A percentile compares a stretch with the other conserved stretches of the same genome.
Evolutionary conservation across 2,329 filamentous ascomycete genomes (phyloP).

Genomic region (Nakataea oryzae): DNA sequence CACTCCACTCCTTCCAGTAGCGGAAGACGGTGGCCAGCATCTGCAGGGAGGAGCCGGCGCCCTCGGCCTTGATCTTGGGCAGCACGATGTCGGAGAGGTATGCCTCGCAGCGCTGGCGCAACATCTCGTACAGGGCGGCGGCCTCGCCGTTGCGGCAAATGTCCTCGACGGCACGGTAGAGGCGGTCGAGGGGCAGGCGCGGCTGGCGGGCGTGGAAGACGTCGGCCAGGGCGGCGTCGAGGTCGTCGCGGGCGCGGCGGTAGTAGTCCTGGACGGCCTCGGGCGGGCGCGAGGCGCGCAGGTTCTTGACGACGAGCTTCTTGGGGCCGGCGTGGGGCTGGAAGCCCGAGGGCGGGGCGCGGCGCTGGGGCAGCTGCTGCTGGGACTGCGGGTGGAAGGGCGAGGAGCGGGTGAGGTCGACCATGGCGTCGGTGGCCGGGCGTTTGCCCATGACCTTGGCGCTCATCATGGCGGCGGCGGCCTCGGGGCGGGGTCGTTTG

Average conservation of each 20-base stretch:
- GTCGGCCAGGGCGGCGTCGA: slow-evolving; percentile 61
- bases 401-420: slow-evolving; percentile 31
- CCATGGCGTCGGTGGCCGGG: slow-evolving; percentile 16
- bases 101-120: slow-evolving; percentile 55
- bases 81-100: slow-evolving; percentile 57
- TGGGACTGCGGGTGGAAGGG: not conserved
- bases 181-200: slow-evolving; percentile 68
- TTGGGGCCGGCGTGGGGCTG: slow-evolving; percentile 69
- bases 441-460: slow-evolving; percentile 23
- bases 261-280: slow-evolving; percentile 65
- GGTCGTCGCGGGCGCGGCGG: slow-evolving; percentile 60
- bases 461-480: slow-evolving; percentile 14
- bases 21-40: slow-evolving; percentile 45
- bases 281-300: slow-evolving; percentile 44
- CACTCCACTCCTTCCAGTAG: slow-evolving; percentile 69
- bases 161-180: slow-evolving; percentile 88
- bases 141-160: slow-evolving; percentile 72
- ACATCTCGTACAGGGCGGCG: slow-evolving; percentile 52
- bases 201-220: slow-evolving; percentile 60
- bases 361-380: slow-evolving; percentile 8
- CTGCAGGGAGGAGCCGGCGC: slow-evolving; percentile 48
- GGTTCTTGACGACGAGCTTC: slow-evolving; percentile 89
- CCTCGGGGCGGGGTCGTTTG: slow-evolving; percentile 17
- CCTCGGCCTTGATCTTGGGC: slow-evolving; percentile 37
- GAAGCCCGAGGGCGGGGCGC: slow-evolving; percentile 32